Base-by-base conservation (phyloP, 768 basidiomycete species). In the Phlebiopsis flavidoalba region DNA sequence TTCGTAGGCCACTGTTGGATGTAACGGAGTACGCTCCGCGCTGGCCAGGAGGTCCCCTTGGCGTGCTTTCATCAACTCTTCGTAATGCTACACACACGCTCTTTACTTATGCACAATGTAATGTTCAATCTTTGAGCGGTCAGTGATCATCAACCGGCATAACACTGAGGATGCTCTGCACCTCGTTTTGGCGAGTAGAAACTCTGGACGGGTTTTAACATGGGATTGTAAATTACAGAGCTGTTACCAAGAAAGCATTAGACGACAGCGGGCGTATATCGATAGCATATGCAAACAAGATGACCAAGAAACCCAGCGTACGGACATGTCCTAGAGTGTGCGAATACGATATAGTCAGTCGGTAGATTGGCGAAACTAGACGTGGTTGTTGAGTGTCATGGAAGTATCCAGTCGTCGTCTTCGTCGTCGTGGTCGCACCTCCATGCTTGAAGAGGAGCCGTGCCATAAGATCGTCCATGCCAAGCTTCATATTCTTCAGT, bases 391-490 rank as follows among this genome's bases (percentile, higher is more conserved):
- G 26, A 31, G 26, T 31, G 26, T 31, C 26, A 54, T 11, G 33
- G 53, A n/a, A 12, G n/a, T 5, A 8, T 24, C 53, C 36, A 59
- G 17, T 51, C 58, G 15, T 60, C 53, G 5, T 61, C 53, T 40
- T 59, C 62, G n/a, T 65, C 62, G 12, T 87, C 86, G 19, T 87
- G 67, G 21, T 72, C 87, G 12, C 75, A 15, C 78, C 78, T 50
- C 83, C 82, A 48, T 79, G 79, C 59, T 81, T 77, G 80, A 94
- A 93, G 43, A 94, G 75, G n/a, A n/a, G n/a, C n/a, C n/a, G n/a
- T 0, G 86, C 88, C 73, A 95, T 81, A 63, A 98, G 79, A 61
- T 98, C 95, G 24, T 94, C 87, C 74, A 94, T 77, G 10, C 88
- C 86, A 21, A 98, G 84, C 64, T 86, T 87, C 80, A 87, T 82